Base-by-base conservation (phyloP, 139 green algal species). In the Chlorella sp. region DNA sequence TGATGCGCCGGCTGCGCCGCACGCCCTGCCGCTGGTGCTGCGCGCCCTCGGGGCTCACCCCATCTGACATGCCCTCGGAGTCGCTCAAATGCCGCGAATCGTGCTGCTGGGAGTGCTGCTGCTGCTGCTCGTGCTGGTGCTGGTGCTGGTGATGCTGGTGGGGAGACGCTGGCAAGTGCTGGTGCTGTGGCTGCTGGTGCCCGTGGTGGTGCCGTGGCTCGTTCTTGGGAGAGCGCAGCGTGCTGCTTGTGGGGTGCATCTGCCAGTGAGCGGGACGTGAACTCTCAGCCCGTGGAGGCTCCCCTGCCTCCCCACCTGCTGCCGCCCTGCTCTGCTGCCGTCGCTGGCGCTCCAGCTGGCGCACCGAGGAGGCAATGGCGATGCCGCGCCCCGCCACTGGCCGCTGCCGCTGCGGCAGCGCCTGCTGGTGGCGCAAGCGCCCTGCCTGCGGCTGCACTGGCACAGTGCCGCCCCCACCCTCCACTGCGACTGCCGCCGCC, bases 271-370 rank as follows among this genome's bases (percentile, higher is more conserved):
- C 87, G 9, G 78, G 87, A 0, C 78, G 87, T 9, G 87, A 90
- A 61, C 76, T 86, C 87, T 90, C 87, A 0, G 87, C 87, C 19
- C 79, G 87, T 11, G 86, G 39, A 39, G 75, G 40, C 24, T 83
- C 77, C 48, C 3, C 73, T n/a, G 84, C 66, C 7, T 30, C 48
- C 14, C 12, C 66, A 3, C n/a, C 78, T 16, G 76, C 21, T 9
- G 78, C 60, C 32, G 39, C 78, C 0, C 79, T 64, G 87, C 87
- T 86, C 64, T 73, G 78, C 87, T 86, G 78, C 78, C 87, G 77
- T 30, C 87, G 87, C 87, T 86, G 87, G 21, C 66, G 78, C 87
- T 87, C 87, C 79, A 90, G 87, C 36, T 81, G 87, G 3, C 87
- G 87, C 40, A 90, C 42, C 9, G 87, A 90, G 16, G 78, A 57